Evolutionary conservation across 331 rosid genomes (phyloP).

Genomic region (Malus hybrid): DNA sequence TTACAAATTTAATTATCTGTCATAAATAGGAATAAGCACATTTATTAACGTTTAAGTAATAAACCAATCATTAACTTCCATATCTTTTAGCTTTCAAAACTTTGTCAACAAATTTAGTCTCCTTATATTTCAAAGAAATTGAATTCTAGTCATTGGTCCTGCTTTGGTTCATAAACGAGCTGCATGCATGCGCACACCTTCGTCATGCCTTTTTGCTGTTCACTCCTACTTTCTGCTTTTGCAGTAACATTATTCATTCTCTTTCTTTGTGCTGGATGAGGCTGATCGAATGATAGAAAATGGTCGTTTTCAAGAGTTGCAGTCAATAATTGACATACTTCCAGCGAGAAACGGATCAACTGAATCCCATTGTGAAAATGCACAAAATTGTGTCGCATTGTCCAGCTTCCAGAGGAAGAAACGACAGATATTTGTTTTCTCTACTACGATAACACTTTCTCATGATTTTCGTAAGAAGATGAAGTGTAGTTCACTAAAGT

Average conservation of each 20-base stretch:
- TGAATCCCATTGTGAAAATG: conserved; percentile 34
- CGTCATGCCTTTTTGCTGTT: neutral
- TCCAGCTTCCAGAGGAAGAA: conserved; percentile 75
- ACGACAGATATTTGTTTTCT: conserved; percentile 91
- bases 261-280: conserved; percentile 91
- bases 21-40: too few relatives aligned
- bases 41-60: too few relatives aligned
- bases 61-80: too few relatives aligned
- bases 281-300: conserved; percentile 93
- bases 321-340: conserved; percentile 87
- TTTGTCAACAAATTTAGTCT: too few relatives aligned
- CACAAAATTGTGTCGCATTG: conserved; percentile 31
- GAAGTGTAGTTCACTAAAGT: conserved; percentile 52
- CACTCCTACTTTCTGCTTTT: conserved; percentile 22
- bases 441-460: conserved; percentile 83
- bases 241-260: conserved; percentile 84
- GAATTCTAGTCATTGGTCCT: neutral
- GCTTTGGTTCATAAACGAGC: neutral
- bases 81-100: too few relatives aligned
- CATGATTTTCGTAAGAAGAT: conserved; percentile 86
- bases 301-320: conserved; percentile 87
- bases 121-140: too few relatives aligned
- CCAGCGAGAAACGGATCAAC: conserved; percentile 40
- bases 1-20: too few relatives aligned
- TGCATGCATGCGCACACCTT: neutral